Conservation (phyloP, 2,329 filamentous ascomycete species). For the Arthrobotrys pseudoclavata region DNA sequence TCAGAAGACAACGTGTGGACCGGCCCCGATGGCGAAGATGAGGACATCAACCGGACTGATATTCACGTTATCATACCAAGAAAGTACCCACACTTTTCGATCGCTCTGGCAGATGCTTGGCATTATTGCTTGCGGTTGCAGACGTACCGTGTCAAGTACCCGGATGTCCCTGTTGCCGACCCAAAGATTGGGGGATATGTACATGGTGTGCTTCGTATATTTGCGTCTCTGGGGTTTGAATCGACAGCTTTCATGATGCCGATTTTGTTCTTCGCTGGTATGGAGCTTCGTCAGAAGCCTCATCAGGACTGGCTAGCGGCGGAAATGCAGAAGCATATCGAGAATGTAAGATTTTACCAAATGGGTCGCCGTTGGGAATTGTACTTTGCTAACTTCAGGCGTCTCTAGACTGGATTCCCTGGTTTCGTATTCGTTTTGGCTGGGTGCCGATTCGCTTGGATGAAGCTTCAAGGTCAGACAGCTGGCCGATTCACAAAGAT, state of each 20-base stretch:
- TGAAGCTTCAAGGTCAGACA: constrained; percentile 61
- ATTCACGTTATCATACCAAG: constrained; percentile 60
- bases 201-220: constrained; percentile 62
- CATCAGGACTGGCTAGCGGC: constrained; percentile 62
- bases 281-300: constrained; percentile 62
- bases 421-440: constrained; percentile 62
- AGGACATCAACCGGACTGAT: constrained; percentile 62
- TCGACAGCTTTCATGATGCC: constrained; percentile 61
- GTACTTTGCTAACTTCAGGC: neutral
- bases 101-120: constrained; percentile 62
- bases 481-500: constrained; percentile 62
- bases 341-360: constrained; percentile 33
- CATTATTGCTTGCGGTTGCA: constrained; percentile 61
- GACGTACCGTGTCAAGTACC: constrained; percentile 62
- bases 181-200: constrained; percentile 61
- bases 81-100: constrained; percentile 61
- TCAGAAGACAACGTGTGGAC: constrained; percentile 59
- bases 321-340: constrained; percentile 60
- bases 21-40: constrained; percentile 59
- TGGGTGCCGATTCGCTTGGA: constrained; percentile 62
- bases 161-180: constrained; percentile 60
- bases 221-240: constrained; percentile 61
- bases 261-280: constrained; percentile 60
- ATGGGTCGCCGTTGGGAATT: neutral
- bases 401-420: constrained; percentile 61